Evolutionary conservation across 2,329 filamentous ascomycete genomes (phyloP).

Genomic region (Epichloe scottii): DNA sequence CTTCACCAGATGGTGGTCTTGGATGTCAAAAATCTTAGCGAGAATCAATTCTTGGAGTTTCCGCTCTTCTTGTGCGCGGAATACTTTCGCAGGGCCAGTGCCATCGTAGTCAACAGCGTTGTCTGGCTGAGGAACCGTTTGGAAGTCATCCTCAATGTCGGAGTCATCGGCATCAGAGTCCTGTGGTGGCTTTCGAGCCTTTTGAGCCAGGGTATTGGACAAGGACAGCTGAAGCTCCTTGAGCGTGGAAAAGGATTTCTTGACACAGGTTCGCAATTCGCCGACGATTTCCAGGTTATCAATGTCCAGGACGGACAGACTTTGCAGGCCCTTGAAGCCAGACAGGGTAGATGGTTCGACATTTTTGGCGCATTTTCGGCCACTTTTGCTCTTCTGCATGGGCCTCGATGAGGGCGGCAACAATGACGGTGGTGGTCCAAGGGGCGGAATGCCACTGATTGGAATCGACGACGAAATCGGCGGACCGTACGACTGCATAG

Average conservation of each 20-base stretch:
- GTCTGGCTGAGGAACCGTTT: constrained; percentile 26
- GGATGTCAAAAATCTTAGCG: constrained; percentile 39
- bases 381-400: constrained; percentile 18
- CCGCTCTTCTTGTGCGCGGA: constrained; percentile 39
- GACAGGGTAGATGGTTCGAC: constrained; percentile 41
- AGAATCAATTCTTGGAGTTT: constrained; percentile 42
- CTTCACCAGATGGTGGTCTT: constrained; percentile 25
- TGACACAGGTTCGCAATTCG: constrained; percentile 44
- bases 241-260: constrained; percentile 41
- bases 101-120: constrained; percentile 20
- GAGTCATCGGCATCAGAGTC: constrained; percentile 35
- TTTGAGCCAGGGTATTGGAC: constrained; percentile 36
- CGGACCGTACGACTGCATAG: constrained; percentile 9
- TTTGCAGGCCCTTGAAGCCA: constrained; percentile 42
- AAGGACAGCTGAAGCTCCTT: constrained; percentile 45
- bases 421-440: constrained; percentile 17
- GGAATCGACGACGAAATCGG: constrained; percentile 10
- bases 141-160: constrained; percentile 43
- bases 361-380: constrained; percentile 18
- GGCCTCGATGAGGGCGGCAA: constrained; percentile 24
- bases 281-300: constrained; percentile 42
- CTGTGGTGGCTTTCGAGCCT: constrained; percentile 23
- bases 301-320: constrained; percentile 45
- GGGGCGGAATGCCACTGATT: constrained; percentile 7
- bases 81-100: constrained; percentile 30